phyloP scores from a whole-genome alignment of 805 yeast genomes.

The Candida coleopterorum region DNA sequence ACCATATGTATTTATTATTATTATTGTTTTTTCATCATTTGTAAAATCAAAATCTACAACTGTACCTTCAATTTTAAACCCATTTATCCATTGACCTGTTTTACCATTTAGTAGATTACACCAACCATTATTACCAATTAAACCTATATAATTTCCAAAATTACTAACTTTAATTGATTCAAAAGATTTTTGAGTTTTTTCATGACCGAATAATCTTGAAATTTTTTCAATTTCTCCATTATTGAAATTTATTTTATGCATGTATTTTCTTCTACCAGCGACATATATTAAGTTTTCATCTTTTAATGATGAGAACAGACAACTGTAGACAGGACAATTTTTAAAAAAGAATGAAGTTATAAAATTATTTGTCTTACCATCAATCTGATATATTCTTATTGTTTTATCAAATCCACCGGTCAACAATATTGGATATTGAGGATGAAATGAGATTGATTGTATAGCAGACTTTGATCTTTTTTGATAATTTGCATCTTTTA shows the following conservation, averaged over 20 bases:
- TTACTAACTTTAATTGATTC: constrained; percentile 80
- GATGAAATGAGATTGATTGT: constrained; percentile 85
- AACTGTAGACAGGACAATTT: constrained; percentile 76
- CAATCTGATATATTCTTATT: constrained; percentile 80
- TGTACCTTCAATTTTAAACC: constrained; percentile 85
- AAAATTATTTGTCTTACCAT: constrained; percentile 75
- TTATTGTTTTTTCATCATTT: constrained; percentile 35
- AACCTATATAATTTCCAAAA: constrained; percentile 65
- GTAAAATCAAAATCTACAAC: constrained; percentile 77
- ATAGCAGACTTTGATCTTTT: constrained; percentile 71
- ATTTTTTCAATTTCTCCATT: constrained; percentile 76
- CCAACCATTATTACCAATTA: constrained; percentile 89
- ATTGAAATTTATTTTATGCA: constrained; percentile 85
- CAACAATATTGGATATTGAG: constrained; percentile 71
- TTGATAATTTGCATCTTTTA: constrained; percentile 79
- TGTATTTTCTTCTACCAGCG: constrained; percentile 86
- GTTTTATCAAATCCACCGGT: constrained; percentile 94
- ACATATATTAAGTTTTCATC: constrained; percentile 57
- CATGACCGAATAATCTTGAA: constrained; percentile 88
- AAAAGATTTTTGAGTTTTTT: constrained; percentile 75
- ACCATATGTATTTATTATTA: constrained; percentile 71
- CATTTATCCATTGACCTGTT: constrained; percentile 83
- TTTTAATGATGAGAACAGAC: constrained; percentile 48
- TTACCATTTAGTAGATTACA: constrained; percentile 70
- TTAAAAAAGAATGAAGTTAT: constrained; percentile 79